These are phyloP conservation scores for Phycomyces nitens DNA, from an alignment of 192 early-diverging fungal species.

Conservation along the genomic window DNA sequence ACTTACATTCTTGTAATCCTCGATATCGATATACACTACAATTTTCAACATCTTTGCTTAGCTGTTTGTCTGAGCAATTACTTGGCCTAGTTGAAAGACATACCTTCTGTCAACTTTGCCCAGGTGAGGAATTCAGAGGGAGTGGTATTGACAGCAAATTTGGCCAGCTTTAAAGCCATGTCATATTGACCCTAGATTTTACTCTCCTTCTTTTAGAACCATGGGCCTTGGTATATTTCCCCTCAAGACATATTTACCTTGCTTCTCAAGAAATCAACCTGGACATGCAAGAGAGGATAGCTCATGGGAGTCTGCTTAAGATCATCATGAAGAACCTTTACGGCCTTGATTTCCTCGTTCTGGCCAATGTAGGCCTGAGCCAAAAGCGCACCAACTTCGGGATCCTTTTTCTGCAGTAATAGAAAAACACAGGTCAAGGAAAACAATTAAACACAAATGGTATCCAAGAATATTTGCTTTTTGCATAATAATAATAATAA, in stretches of 20 bases:
- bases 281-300: constrained; percentile 82
- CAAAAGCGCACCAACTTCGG: constrained; percentile 87
- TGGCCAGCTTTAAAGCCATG: constrained; percentile 82
- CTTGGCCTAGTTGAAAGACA: no score
- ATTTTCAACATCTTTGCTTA: background rate
- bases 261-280: constrained; percentile 81
- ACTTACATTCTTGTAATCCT: constrained; percentile 76
- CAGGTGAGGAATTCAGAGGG: constrained; percentile 95
- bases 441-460: background rate
- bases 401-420: constrained; percentile 65
- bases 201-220: background rate
- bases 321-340: constrained; percentile 82
- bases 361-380: constrained; percentile 72
- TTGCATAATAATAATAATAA: background rate
- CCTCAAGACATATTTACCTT: constrained; percentile 51
- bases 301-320: constrained; percentile 75
- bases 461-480: background rate
- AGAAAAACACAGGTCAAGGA: constrained; percentile 30
- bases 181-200: constrained; percentile 55
- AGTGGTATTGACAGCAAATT: constrained; percentile 89
- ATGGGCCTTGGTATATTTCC: background rate
- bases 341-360: constrained; percentile 93
- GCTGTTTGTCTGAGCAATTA: no score
- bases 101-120: constrained; percentile 86
- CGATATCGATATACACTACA: constrained; percentile 76